Base-by-base conservation (phyloP, 495 filamentous ascomycete genomes). In the Penicillium argentinense region DNA sequence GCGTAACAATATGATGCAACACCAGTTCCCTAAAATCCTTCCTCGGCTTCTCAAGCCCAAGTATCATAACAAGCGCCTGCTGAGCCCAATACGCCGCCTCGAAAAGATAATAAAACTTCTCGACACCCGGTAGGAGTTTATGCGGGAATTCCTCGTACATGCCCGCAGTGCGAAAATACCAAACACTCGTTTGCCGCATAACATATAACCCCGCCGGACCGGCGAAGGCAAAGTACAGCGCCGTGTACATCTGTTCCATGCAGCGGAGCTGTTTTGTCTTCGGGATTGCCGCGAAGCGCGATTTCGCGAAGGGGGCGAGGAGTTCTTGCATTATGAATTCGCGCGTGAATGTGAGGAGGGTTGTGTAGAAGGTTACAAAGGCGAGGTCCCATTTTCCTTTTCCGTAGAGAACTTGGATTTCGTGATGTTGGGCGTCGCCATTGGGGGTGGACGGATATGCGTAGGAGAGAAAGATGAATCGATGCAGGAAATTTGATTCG, bases 231-330 rank as follows among this genome's bases (percentile, higher is more conserved):
- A 93, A 95, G 71, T 96, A 96, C 17, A 95, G 71, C 18, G 86
- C 90, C 6, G 90, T 92, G 69, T 96, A 96, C 63, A 84, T 77
- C 67, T 96, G 91, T 64, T 96, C 91, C 87, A 95, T 91, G 71
- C 90, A 96, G 23, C 91, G 83, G 5, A 81, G 69, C 55, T 91
- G 87, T 70, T 95, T 96, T n/a, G n/a, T 22, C 72, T 75, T 14
- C 82, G 75, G 21, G 77, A 81, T 40, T 66, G 77, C 84, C 26
- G 61, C 74, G 33, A 66, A 62, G 28, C 76, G 66, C 4, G 89
- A 62, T 32, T 76, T 66, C 7, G 89, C 88, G 38, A 90, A 55
- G 0, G 87, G 91, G 9, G 82, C 79, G 16, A 96, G 72, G 21
- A 93, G 46, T 46, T 86, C 85, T 68, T 93, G 90, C 90, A 95